Base-by-base conservation (phyloP, 495 filamentous ascomycete genomes). In the Podospora fimiseda region DNA sequence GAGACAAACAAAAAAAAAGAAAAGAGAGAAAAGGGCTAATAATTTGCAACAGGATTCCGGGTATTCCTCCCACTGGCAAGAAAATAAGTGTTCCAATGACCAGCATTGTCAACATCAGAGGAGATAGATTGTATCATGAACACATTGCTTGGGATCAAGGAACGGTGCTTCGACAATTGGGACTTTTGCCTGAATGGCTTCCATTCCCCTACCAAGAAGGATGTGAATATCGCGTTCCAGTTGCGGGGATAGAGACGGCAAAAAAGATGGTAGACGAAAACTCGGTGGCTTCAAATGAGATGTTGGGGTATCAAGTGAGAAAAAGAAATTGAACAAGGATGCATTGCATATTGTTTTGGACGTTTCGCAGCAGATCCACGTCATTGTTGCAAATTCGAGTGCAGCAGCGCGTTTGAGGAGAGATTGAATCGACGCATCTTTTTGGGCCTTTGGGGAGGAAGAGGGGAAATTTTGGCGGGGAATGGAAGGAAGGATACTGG, bases 111-210 rank as follows among this genome's bases (percentile, higher is more conserved):
- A 84, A 84, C 52, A 70, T 93, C 45, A 75, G 88, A 13, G 88
- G 80, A 2, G 86, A 86, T 3, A 80, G 81, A 45, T 71, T 95
- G 3, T 90, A 83, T 61, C 83, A 87, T 48, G 90, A 96, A 66
- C 85, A 92, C 59, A 83, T 91, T 15, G 85, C 87, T 57, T 96
- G 89, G 89, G 90, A 95, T 61, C 89, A 95, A 64, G 88, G 86
- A 1, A 84, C 80, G 14, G 85, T 92, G 2, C 68, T 96, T 0
- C 77, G 85, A 16, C 90, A 95, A 67, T 68, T 89, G 0, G 89
- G 89, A 0, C 62, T 94, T 43, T 61, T 95, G 36, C 75, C 84
- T 61, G 57, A 85, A 73, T 66, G 79, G 68, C 60, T 73, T 5
- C 74, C 77, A 1, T 85, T 78, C 48, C 80, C 81, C 7, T 81